Evolutionary conservation across 2,329 filamentous ascomycete species (phyloP).

Genomic region (Stagonosporopsis vannaccii): DNA sequence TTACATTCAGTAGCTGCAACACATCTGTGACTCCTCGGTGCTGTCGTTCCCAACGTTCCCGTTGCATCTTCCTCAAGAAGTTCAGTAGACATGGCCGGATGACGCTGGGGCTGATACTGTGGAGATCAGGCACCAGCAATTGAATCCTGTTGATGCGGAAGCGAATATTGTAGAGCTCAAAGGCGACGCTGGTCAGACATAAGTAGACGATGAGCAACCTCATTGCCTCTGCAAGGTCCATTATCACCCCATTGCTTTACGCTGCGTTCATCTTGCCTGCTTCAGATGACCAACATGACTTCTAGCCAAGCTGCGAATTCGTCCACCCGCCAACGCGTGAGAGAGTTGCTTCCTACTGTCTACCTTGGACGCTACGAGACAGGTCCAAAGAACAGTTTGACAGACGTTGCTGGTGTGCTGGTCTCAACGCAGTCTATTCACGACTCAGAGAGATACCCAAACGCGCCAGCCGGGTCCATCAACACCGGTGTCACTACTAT

Average conservation of each 20-base stretch:
- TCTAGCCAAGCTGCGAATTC: neutral
- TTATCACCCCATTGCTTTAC: neutral
- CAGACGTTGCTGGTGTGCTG: constrained; percentile 55
- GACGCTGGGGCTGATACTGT: neutral
- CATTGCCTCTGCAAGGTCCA: neutral
- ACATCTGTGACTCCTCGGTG: neutral
- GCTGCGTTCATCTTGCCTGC: neutral
- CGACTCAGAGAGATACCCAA: constrained; percentile 36
- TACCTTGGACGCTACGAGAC: constrained; percentile 48
- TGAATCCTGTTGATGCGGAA: neutral
- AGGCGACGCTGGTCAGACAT: neutral
- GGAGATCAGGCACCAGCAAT: neutral
- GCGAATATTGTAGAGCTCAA: neutral
- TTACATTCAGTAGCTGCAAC: neutral
- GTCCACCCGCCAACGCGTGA: constrained; percentile 43
- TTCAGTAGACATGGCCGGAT: neutral
- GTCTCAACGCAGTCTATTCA: constrained; percentile 52
- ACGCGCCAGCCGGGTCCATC: constrained; percentile 39
- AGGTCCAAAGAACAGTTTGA: constrained; percentile 53
- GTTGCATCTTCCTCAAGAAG: constrained; percentile 5
- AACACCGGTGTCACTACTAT: constrained; percentile 57
- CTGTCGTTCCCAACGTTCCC: neutral
- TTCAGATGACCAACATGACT: constrained; percentile 17
- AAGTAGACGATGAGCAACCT: neutral
- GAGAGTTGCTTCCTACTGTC: constrained; percentile 49